Conservation (phyloP, 345 rosid species). For the Eutrema heterophyllum region DNA sequence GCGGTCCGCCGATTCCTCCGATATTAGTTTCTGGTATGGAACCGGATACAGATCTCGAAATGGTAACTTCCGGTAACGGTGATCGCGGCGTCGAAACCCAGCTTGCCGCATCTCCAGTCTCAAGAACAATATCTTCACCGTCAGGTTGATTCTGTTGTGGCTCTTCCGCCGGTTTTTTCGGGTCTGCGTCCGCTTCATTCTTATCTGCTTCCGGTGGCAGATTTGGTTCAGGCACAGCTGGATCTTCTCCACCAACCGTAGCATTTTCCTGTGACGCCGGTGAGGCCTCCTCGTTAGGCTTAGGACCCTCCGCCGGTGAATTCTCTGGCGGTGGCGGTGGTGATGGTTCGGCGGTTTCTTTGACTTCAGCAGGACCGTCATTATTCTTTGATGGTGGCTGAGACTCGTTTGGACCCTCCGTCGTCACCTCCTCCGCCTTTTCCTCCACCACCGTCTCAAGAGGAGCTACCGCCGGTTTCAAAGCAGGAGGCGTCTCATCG, state of each 20-base stretch:
- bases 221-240: slow-evolving; percentile 13
- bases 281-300: slow-evolving; percentile 13
- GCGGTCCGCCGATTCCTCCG: slow-evolving; percentile 39
- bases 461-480: slow-evolving; percentile 22
- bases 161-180: slow-evolving; percentile 17
- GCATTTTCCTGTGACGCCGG: slow-evolving; percentile 25
- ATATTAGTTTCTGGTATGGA: slow-evolving; percentile 46
- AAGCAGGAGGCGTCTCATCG: slow-evolving; percentile 34
- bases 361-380: slow-evolving; percentile 1
- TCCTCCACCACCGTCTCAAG: slow-evolving; percentile 33
- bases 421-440: slow-evolving; percentile 15
- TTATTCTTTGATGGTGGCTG: slow-evolving; percentile 21
- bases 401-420: slow-evolving; percentile 12
- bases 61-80: slow-evolving; percentile 37
- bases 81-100: slow-evolving; percentile 28
- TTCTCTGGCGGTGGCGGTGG: slow-evolving; percentile 15
- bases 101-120: slow-evolving; percentile 10
- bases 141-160: slow-evolving; percentile 9
- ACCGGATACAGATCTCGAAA: slow-evolving; percentile 40
- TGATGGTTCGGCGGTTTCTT: slow-evolving; percentile 4
- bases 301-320: background rate
- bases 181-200: background rate
- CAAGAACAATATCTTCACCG: slow-evolving; percentile 29
- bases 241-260: slow-evolving; percentile 27
- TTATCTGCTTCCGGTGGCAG: slow-evolving; percentile 17